Conservation (phyloP, 305 asterid genomes). For the Petunia hybrid region DNA sequence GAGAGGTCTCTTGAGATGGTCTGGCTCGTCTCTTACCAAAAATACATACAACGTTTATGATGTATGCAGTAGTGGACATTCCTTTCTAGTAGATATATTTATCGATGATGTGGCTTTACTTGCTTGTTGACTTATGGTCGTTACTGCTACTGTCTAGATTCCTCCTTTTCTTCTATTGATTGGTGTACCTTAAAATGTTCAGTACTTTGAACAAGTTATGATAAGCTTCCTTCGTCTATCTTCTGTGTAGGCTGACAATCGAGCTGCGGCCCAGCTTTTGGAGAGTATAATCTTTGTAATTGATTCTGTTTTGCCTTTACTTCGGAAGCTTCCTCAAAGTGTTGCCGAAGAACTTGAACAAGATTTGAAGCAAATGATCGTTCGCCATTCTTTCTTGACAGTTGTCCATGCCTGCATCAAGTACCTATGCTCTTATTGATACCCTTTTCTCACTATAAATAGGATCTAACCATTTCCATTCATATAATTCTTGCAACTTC, state of each 20-base stretch:
- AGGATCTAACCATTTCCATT: constrained; percentile 17
- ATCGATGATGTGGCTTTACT: constrained; percentile 2
- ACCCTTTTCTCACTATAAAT: constrained; percentile 31
- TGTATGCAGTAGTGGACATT: constrained; percentile 17
- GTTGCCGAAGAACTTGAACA: constrained; percentile 93
- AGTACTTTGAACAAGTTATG: constrained; percentile 17
- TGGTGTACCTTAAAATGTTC: constrained; percentile 25
- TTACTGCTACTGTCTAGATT: constrained; percentile 23
- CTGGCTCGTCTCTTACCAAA: neutral
- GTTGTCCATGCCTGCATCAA: constrained; percentile 99
- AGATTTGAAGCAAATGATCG: constrained; percentile 98
- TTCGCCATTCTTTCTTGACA: constrained; percentile 95
- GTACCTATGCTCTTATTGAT: constrained; percentile 52
- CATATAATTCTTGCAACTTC: constrained; percentile 28
- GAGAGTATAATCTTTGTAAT: constrained; percentile 95
- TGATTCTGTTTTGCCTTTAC: constrained; percentile 89
- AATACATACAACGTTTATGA: neutral
- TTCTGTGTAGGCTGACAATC: constrained; percentile 80
- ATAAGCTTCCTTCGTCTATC: constrained; percentile 35
- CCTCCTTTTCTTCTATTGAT: constrained; percentile 9
- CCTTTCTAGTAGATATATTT: constrained; percentile 8
- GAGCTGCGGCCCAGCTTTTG: constrained; percentile 87
- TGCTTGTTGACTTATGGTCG: neutral
- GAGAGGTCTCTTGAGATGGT: constrained; percentile 20
- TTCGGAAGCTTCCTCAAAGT: constrained; percentile 86